Base-by-base conservation (phyloP, 1,284 basidiomycete genomes). In the Austropuccinia psidii region DNA sequence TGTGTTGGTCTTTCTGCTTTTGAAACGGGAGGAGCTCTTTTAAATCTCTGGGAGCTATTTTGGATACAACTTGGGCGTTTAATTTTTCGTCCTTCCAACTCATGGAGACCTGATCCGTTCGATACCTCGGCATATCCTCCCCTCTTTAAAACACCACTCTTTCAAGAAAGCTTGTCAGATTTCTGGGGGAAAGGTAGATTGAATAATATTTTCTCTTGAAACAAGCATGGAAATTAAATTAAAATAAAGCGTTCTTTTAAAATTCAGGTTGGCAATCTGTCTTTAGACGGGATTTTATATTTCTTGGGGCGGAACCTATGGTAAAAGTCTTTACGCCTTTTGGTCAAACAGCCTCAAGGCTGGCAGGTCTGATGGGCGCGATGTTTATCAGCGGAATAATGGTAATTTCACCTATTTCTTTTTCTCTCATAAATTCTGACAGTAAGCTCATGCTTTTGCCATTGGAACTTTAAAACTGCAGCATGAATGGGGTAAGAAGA, bases 331-430 rank as follows among this genome's bases (percentile, higher is more conserved):
- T 57, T 70, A 33, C 41, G n/a, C 43, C 57, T 21, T 70, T 29
- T 35, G 68, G 68, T 17, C 19, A 45, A 31, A 70, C 55, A 24
- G 68, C 43, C 7, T 41, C 55, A 19, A 60, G 41, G 61, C 41
- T 70, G 31, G 50, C 66, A 39, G 50, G 66, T 29, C 29, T 68
- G 11, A 55, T 68, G 52, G 66, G 66, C 7, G 66, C 66, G 3
- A 68, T 68, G 66, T n/a, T 68, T 24, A 57, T 68, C 4, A 68
- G 66, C 31, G 66, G 66, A 24, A 15, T 68, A 8, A 19, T 68
- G 66, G 66, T 68, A 37, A 41, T 21, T 54, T 1, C 7, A 17
- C 15, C 33, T 24, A 31, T n/a, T n/a, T n/a, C n/a, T n/a, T n/a
- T n/a, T n/a, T n/a, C n/a, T n/a, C n/a, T n/a, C n/a, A n/a, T n/a